These are phyloP conservation scores for Panicum hallii DNA, from an alignment of 202 grass and related monocot genomes.

Conservation along the genomic window DNA sequence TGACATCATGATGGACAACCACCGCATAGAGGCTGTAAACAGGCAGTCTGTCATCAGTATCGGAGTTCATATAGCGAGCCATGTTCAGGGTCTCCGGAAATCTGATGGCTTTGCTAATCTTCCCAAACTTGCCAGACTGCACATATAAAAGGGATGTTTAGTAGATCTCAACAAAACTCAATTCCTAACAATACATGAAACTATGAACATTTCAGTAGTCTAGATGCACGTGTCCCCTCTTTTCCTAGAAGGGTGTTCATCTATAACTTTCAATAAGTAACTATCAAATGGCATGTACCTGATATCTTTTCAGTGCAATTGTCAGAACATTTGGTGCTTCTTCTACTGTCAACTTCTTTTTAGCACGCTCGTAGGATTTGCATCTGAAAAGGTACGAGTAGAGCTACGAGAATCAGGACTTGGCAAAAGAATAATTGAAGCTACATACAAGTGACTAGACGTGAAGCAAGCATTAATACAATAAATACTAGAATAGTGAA, in stretches of 20 bases:
- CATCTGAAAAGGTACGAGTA: slow-evolving; percentile 63
- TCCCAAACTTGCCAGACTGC: slow-evolving; percentile 94
- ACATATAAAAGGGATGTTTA: slow-evolving; percentile 37
- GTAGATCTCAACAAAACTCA: slow-evolving; percentile 28
- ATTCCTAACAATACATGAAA: slow-evolving; percentile 20
- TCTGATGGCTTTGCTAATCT: slow-evolving; percentile 85
- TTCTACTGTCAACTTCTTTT: slow-evolving; percentile 91
- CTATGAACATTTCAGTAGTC: background rate
- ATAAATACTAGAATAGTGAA: background rate
- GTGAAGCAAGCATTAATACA: background rate
- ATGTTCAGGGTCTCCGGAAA: slow-evolving; percentile 79
- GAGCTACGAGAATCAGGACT: slow-evolving; percentile 16
- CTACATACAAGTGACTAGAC: background rate
- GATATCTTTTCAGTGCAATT: slow-evolving; percentile 94
- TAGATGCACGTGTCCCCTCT: background rate
- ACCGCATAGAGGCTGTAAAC: slow-evolving; percentile 93
- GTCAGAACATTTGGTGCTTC: slow-evolving; percentile 97
- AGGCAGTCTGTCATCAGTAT: slow-evolving; percentile 64
- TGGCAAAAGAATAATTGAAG: background rate
- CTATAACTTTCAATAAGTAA: slow-evolving; percentile 20
- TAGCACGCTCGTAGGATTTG: slow-evolving; percentile 91
- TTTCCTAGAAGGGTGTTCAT: background rate
- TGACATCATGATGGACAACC: slow-evolving; percentile 89
- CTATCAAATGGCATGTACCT: slow-evolving; percentile 53
- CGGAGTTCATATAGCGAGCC: slow-evolving; percentile 63